Evolutionary conservation across 768 basidiomycete species (phyloP), one percentile per base, ranked within the genome.

Genomic region (Punctularia strigosozonata): DNA sequence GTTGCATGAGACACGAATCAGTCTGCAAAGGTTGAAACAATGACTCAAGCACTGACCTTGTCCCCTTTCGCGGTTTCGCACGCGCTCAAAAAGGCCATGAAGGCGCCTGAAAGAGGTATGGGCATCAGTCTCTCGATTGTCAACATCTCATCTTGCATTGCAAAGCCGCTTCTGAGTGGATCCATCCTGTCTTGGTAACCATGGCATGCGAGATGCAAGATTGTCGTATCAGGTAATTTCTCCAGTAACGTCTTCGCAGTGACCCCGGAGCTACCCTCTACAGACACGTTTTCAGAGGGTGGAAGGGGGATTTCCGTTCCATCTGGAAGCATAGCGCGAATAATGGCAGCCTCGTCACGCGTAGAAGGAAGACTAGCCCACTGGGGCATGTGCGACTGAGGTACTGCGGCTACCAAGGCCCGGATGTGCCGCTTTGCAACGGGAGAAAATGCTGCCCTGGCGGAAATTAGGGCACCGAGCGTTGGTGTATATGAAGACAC

Each of bases 1-100:
- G n/a, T n/a, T n/a, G n/a, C n/a, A n/a, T n/a, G n/a, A n/a, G n/a
- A n/a, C n/a, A n/a, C n/a, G n/a, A n/a, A n/a, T n/a, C n/a, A n/a
- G n/a, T n/a, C n/a, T n/a, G n/a, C n/a, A n/a, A n/a, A n/a, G n/a
- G n/a, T n/a, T n/a, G n/a, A n/a, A n/a, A n/a, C n/a, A n/a, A n/a
- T n/a, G n/a, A n/a, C n/a, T n/a, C n/a, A n/a, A n/a, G n/a, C n/a
- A n/a, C n/a, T n/a, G 6, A 10, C 17, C 4, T 24, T 4, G 17
- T 17, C 21, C 10, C 46, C 46, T n/a, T 32, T 33, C 2, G 41
- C 45, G 13, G 46, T 48, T 18, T 48, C 36, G 26, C 46, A 48
- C 15, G 47, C 47, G 3, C 42, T 46, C 17, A 48, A 39, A 25
- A 46, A 46, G 13, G 47, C 47, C 30, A 48, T 40, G 15, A 46